Conservation (phyloP, 2,329 filamentous ascomycete species). For the Botrytis aclada region DNA sequence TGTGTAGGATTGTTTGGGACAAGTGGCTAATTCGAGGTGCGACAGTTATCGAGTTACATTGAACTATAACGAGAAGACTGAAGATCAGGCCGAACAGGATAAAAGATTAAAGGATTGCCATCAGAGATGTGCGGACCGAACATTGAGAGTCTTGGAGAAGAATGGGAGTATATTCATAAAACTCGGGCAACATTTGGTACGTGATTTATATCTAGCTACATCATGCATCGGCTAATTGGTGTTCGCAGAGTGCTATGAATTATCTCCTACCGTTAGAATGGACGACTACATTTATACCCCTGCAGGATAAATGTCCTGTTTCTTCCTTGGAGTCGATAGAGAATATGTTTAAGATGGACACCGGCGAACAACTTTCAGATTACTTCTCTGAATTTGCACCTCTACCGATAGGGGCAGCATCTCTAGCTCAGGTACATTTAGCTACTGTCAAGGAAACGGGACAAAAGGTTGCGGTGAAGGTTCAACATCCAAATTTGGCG, state of each 20-base stretch:
- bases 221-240: slow-evolving; percentile 27
- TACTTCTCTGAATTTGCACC: slow-evolving; percentile 82
- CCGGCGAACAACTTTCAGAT: slow-evolving; percentile 71
- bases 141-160: slow-evolving; percentile 82
- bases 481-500: slow-evolving; percentile 86
- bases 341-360: slow-evolving; percentile 82
- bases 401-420: slow-evolving; percentile 85
- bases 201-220: slow-evolving; percentile 20
- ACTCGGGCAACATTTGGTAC: slow-evolving; percentile 83
- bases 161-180: slow-evolving; percentile 99
- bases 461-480: slow-evolving; percentile 89
- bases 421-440: slow-evolving; percentile 89
- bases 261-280: slow-evolving; percentile 89
- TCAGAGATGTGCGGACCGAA: slow-evolving; percentile 86
- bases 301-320: slow-evolving; percentile 94
- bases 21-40: slow-evolving; percentile 9
- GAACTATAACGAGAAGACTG: slow-evolving; percentile 61
- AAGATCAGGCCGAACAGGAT: slow-evolving; percentile 63
- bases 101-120: slow-evolving; percentile 78
- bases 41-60: slow-evolving; percentile 81
- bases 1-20: background rate
- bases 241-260: slow-evolving; percentile 76
- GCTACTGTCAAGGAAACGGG: slow-evolving; percentile 79
- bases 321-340: slow-evolving; percentile 85
- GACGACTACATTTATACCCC: slow-evolving; percentile 91